Conservation (phyloP, 192 early-diverging fungal species). For the Tieghemiomyces parasiticus region DNA sequence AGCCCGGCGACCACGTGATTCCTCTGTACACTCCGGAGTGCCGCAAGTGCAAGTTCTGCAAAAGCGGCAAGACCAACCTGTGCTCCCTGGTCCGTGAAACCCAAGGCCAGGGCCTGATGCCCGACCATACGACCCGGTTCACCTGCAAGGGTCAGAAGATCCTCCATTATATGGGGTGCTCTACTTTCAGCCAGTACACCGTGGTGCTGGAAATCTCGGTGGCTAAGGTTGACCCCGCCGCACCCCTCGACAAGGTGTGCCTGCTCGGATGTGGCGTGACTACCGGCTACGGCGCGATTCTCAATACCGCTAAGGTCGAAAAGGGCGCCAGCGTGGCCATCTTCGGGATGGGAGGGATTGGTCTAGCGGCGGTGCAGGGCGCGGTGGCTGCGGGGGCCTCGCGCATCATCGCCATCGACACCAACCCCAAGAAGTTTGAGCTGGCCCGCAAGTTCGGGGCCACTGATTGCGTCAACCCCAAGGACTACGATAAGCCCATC, state of each 20-base stretch:
- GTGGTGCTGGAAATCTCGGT: conserved; percentile 83
- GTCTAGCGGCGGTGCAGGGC: conserved; percentile 81
- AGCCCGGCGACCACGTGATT: conserved; percentile 89
- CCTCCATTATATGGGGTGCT: conserved; percentile 93
- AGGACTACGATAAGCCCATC: conserved; percentile 62
- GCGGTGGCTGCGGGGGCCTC: conserved; percentile 43
- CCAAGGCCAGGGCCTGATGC: conserved; percentile 91
- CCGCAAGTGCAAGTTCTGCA: conserved; percentile 94
- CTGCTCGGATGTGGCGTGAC: conserved; percentile 93
- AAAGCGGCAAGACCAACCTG: conserved; percentile 90
- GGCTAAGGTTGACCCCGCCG: conserved; percentile 68
- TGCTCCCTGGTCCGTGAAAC: conserved; percentile 82
- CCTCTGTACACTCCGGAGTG: conserved; percentile 88
- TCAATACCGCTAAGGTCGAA: conserved; percentile 83
- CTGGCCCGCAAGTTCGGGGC: conserved; percentile 66
- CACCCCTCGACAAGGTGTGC: conserved; percentile 73
- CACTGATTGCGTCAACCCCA: conserved; percentile 82
- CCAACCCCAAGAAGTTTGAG: conserved; percentile 76
- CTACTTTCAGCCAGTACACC: conserved; percentile 93
- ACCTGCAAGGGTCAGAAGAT: conserved; percentile 76
- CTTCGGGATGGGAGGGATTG: conserved; percentile 93
- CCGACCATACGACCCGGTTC: conserved; percentile 83
- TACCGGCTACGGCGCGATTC: conserved; percentile 91
- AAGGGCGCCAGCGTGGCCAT: conserved; percentile 64
- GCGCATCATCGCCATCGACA: conserved; percentile 82